Evolutionary conservation across 345 rosid species (phyloP).

Genomic region (Aquilaria malaccensis): DNA sequence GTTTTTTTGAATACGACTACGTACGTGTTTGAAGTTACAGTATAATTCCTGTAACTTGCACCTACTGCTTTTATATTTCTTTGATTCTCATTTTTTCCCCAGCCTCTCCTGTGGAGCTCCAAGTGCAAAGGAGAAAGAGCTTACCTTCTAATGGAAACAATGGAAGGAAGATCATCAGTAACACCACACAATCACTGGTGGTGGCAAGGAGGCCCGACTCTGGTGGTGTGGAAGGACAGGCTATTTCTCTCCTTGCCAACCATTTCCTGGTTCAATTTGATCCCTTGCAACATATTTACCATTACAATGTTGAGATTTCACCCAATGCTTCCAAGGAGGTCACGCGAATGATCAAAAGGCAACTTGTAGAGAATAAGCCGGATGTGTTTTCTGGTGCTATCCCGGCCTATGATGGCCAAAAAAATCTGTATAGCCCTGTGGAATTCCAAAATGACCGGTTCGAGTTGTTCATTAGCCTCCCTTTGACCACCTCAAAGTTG

Average conservation of each 20-base stretch:
- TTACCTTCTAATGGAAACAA: slow-evolving; percentile 27
- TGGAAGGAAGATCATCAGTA: slow-evolving; percentile 33
- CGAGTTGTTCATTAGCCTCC: slow-evolving; percentile 79
- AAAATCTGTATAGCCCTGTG: slow-evolving; percentile 75
- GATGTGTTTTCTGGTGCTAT: slow-evolving; percentile 46
- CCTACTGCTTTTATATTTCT: too few relatives aligned
- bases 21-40: background rate
- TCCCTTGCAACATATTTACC: slow-evolving; percentile 63
- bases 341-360: slow-evolving; percentile 78
- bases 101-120: slow-evolving; percentile 38
- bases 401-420: slow-evolving; percentile 85
- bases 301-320: slow-evolving; percentile 81
- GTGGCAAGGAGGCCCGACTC: slow-evolving; percentile 74
- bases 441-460: slow-evolving; percentile 80
- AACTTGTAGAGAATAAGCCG: slow-evolving; percentile 57
- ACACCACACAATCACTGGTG: slow-evolving; percentile 32
- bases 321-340: slow-evolving; percentile 77
- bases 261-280: slow-evolving; percentile 84
- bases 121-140: slow-evolving; percentile 24
- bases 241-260: slow-evolving; percentile 78
- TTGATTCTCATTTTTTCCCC: slow-evolving; percentile 9
- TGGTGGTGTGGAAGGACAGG: slow-evolving; percentile 78
- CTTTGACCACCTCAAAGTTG: slow-evolving; percentile 48
- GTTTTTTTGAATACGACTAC: background rate
- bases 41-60: slow-evolving; percentile 22